Base-by-base conservation (phyloP, 2,329 filamentous ascomycete genomes). In the Aspergillus amoenus region DNA sequence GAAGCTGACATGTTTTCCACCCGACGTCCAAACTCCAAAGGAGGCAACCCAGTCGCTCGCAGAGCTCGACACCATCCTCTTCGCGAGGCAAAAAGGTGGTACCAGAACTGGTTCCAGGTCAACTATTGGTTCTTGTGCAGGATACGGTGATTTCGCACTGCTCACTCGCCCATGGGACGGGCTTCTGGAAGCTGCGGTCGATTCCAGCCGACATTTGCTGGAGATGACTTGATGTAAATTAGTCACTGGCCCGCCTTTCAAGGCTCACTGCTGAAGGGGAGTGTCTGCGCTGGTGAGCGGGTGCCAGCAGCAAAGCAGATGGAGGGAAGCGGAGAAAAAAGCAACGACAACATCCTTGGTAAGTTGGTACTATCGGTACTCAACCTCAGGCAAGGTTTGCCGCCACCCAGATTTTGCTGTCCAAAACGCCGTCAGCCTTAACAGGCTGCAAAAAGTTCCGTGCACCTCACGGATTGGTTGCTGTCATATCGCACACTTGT, bases 341-440 rank as follows among this genome's bases (percentile, higher is more conserved):
- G 43, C 37, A 52, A 53, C 24, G 18, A 50, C 13, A 42, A 45
- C n/a, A 21, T 9, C 22, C 5, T 34, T 24, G 11, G 21, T 21
- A 21, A 21, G 21, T 21, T 21, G 21, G 27, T 34, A 30, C 34
- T 42, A 41, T 30, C 47, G 32, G 27, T 45, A 40, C 41, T 52
- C 42, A 41, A 44, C 49, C 51, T 40, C 49, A 52, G 54, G 56
- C 51, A 59, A 57, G 54, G 55, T 61, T 54, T 56, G 56, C 43
- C 45, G 44, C 44, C 58, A 54, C 45, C 21, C 21, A 21, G 21
- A 21, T 21, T 53, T 47, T 15, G 41, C 42, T 51, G 52, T 49
- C 45, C 30, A 52, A 53, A 62, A 59, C 58, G 53, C 63, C 64
- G 64, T 71, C 68, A 72, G 70, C 66, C 71, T 72, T 73, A 68